phyloP scores from a whole-genome alignment of 495 filamentous ascomycete species.

The Oleoguttula mirabilis region DNA sequence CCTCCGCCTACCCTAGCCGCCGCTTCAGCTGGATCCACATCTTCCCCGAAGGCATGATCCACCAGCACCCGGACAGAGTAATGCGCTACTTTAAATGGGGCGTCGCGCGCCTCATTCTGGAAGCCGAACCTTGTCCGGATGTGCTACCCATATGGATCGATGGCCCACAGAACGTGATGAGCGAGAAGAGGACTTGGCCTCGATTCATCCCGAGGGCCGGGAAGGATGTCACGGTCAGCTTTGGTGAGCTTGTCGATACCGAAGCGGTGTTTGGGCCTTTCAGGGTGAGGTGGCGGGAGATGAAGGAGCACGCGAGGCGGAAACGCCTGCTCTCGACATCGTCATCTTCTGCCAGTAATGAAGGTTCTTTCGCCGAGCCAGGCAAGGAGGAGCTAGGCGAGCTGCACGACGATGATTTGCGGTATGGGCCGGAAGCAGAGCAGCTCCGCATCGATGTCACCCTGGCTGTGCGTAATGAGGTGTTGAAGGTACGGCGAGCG shows the following conservation, averaged over 20 bases:
- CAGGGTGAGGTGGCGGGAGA: slow-evolving; percentile 51
- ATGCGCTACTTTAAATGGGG: slow-evolving; percentile 99
- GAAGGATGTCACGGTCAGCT: slow-evolving; percentile 60
- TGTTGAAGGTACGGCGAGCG: slow-evolving; percentile 58
- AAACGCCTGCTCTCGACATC: slow-evolving; percentile 8
- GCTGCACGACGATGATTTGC: slow-evolving; percentile 56
- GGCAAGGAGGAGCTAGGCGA: slow-evolving; percentile 43
- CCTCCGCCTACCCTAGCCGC: slow-evolving; percentile 41
- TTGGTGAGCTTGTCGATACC: slow-evolving; percentile 54
- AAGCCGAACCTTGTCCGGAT: slow-evolving; percentile 68
- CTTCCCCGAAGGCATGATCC: slow-evolving; percentile 88
- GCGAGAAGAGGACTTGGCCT: slow-evolving; percentile 65
- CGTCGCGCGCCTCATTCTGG: slow-evolving; percentile 74
- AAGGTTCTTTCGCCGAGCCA: background rate
- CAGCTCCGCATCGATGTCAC: slow-evolving; percentile 74
- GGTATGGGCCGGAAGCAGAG: slow-evolving; percentile 59
- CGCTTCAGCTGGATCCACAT: slow-evolving; percentile 77
- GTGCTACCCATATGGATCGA: slow-evolving; percentile 91
- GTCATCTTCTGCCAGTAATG: too few relatives aligned
- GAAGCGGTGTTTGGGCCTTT: slow-evolving; percentile 54
- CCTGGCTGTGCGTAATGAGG: slow-evolving; percentile 59
- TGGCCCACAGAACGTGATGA: slow-evolving; percentile 74
- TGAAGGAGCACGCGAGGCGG: slow-evolving; percentile 31
- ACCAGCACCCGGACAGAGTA: slow-evolving; percentile 65
- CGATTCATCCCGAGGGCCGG: slow-evolving; percentile 66